A percentile compares a stretch with the other conserved stretches of the same genome.
phyloP scores from a whole-genome alignment of 2,329 filamentous ascomycete species.

The Dryadomyces quercivorus region DNA sequence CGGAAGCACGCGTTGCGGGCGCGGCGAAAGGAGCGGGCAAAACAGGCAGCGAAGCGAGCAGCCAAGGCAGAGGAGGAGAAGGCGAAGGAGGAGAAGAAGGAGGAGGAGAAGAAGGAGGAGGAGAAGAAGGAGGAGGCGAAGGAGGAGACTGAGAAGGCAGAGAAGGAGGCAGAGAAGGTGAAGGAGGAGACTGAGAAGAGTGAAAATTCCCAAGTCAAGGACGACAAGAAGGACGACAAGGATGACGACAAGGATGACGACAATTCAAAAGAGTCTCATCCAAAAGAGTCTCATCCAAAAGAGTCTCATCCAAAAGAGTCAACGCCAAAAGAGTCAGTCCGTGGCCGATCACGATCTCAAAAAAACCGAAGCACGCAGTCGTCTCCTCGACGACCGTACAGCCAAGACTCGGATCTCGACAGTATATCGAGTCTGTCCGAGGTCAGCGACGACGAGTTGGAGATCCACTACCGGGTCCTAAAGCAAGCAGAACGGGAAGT shows the following conservation, averaged over 20 bases:
- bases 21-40: neutral
- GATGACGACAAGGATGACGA: too few species aligned
- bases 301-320: too few species aligned
- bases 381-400: too few species aligned
- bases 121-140: conserved; percentile 16
- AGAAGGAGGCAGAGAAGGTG: conserved; percentile 12
- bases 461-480: conserved; percentile 13
- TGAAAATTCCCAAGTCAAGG: too few species aligned
- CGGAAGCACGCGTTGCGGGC: conserved; percentile 15
- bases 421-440: conserved; percentile 16
- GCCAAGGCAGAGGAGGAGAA: conserved; percentile 2
- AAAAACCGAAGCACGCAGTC: too few species aligned
- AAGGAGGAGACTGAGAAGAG: too few species aligned
- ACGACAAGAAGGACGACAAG: neutral
- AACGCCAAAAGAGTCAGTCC: too few species aligned
- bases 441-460: conserved; percentile 18
- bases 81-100: conserved; percentile 1
- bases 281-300: too few species aligned
- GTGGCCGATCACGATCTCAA: too few species aligned
- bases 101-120: neutral
- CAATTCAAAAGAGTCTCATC: too few species aligned
- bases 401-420: conserved; percentile 8
- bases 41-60: conserved; percentile 10
- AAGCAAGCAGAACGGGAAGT: neutral
- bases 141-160: conserved; percentile 23